Conservation (phyloP, 2,329 filamentous ascomycete genomes). For the Ophiostoma fasciatum region DNA sequence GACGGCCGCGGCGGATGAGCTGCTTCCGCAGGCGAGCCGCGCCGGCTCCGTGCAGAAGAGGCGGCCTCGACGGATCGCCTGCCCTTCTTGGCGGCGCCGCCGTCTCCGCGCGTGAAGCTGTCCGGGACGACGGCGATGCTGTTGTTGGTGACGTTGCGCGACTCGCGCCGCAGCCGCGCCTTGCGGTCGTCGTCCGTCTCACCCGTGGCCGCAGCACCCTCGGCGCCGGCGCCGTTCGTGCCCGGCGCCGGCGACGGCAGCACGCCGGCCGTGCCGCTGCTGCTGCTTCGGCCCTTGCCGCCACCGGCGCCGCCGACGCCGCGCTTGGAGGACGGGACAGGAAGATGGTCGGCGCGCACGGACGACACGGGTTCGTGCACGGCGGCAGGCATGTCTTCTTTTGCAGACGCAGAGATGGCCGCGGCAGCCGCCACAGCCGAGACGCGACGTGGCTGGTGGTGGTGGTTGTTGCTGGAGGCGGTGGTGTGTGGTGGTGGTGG, state of each 20-base stretch:
- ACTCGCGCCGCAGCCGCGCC: slow-evolving; percentile 15
- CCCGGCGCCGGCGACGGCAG: not conserved
- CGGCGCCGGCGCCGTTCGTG: not conserved
- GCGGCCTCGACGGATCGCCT: no score
- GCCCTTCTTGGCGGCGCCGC: no score
- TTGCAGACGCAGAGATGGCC: slow-evolving; percentile 3
- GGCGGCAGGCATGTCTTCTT: slow-evolving; percentile 9
- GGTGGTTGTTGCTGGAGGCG: slow-evolving; percentile 1
- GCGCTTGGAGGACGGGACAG: no score
- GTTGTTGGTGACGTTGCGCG: slow-evolving; percentile 20
- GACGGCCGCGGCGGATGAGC: no score
- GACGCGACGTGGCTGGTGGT: slow-evolving; percentile 2
- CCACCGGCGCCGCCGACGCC: no score
- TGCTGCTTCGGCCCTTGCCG: slow-evolving; percentile 5
- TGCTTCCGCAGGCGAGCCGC: slow-evolving; percentile 3
- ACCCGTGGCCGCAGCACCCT: slow-evolving; percentile 9
- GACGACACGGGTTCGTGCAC: slow-evolving; percentile 6
- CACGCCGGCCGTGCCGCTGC: not conserved
- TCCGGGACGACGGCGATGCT: slow-evolving; percentile 17
- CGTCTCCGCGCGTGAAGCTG: slow-evolving; percentile 24
- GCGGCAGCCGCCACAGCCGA: slow-evolving; percentile 7
- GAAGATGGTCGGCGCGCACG: no score
- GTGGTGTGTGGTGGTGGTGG: slow-evolving; percentile 2
- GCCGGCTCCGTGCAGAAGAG: slow-evolving; percentile 2
- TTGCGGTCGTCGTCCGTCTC: slow-evolving; percentile 14